Evolutionary conservation across 441 rosid species (phyloP), one percentile per base, ranked within the genome.

Genomic region (Geranium incanum): DNA sequence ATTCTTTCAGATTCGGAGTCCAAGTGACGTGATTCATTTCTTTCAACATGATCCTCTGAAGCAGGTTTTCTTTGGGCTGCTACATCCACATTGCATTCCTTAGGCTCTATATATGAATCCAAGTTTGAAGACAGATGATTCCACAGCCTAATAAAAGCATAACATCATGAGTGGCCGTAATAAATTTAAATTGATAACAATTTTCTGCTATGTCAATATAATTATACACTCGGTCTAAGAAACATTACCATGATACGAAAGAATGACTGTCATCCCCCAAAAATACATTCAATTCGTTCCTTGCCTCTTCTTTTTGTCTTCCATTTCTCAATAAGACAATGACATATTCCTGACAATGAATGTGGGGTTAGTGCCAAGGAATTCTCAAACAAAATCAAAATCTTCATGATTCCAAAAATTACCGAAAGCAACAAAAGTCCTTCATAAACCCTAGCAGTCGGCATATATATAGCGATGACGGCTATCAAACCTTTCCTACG

Each of bases 241-340:
- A 70, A 67, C 11, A 0, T 63, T 88, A 92, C 99, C 99, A 95
- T 36, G 93, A 76, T 3, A 95, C 89, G 75, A 95, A 95, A 74
- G 90, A 84, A 70, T 81, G 82, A n/a, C 95, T 90, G 72, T 95
- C 92, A 76, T 92, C 96, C n/a, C 95, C 97, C 74, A 95, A 82
- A 86, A 95, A 95, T 21, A 92, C 95, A 66, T 86, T 78, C 87
- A 95, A 74, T 81, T 95, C 99, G 67, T 78, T 88, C 76, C 81
- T 86, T 60, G 99, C 96, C 82, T 90, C 98, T 48, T 88, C 96
- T 78, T 84, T 95, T 72, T 86, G 80, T 79, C 93, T 83, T 77
- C 99, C 99, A 74, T 95, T 95, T 74, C 83, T 89, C 78, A 95
- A 84, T 76, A 95, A 84, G 72, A 95, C 98, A 74, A 92, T 87